Evolutionary conservation across 176 grass and related monocot species (phyloP).

Genomic region (Carex parvula): DNA sequence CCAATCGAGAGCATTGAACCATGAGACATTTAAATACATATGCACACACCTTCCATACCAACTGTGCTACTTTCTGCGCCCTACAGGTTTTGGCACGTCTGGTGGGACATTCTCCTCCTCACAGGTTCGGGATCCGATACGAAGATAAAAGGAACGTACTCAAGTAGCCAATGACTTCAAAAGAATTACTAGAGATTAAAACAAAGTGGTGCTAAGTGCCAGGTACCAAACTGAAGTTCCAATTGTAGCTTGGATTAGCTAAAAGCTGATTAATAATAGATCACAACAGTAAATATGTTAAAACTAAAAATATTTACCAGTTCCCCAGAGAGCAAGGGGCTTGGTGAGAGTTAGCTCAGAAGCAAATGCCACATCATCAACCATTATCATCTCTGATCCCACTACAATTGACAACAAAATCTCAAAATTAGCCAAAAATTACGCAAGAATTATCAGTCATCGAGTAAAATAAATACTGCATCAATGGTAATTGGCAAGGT

Average conservation of each 20-base stretch:
- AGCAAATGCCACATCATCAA: slow-evolving; percentile 37
- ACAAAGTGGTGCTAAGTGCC: background rate
- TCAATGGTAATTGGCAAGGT: background rate
- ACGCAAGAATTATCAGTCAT: background rate
- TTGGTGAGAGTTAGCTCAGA: slow-evolving; percentile 41
- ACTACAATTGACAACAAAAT: slow-evolving; percentile 26
- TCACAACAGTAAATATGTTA: background rate
- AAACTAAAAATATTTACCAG: slow-evolving; percentile 26
- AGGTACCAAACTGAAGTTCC: background rate
- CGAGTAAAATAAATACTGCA: background rate
- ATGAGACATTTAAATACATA: no score
- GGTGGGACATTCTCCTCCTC: no score
- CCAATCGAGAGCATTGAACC: no score
- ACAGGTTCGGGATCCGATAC: no score
- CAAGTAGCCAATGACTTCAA: no score
- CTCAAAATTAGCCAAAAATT: slow-evolving; percentile 1
- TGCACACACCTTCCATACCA: no score
- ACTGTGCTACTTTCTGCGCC: no score
- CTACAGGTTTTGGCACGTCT: no score
- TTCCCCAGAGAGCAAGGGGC: slow-evolving; percentile 36
- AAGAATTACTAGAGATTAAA: no score
- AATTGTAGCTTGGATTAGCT: background rate
- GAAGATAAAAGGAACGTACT: no score
- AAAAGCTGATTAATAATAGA: background rate
- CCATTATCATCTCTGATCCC: slow-evolving; percentile 42